Evolutionary conservation across 257 asterid species (phyloP).

Genomic region (Fraxinus pennsylvanica): DNA sequence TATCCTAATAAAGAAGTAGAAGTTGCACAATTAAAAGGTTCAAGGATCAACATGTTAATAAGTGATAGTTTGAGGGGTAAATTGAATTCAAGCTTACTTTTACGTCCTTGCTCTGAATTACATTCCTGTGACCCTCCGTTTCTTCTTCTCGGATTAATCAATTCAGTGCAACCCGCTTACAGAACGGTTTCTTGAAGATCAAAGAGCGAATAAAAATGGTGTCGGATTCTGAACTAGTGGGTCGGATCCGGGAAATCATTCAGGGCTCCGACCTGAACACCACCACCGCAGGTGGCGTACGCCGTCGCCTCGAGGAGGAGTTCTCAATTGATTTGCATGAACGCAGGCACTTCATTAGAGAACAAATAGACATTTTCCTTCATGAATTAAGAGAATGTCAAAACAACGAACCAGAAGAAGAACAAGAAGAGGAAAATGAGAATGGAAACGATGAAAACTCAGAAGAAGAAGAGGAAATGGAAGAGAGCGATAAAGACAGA

Average conservation of each 20-base stretch:
- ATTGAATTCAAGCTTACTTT: neutral
- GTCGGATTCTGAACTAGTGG: constrained; percentile 40
- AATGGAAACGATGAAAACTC: constrained; percentile 10
- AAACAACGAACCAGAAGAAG: constrained; percentile 17
- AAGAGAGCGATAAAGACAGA: constrained; percentile 19
- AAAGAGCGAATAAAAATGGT: constrained; percentile 26
- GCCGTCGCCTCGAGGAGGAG: constrained; percentile 49
- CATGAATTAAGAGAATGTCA: constrained; percentile 11
- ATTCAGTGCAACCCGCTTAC: neutral
- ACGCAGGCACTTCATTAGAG: constrained; percentile 34
- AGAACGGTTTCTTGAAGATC: neutral
- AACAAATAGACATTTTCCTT: constrained; percentile 43
- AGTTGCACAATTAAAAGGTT: neutral
- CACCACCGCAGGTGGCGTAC: constrained; percentile 40
- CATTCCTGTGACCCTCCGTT: neutral
- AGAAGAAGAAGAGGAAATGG: neutral
- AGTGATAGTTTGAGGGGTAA: neutral
- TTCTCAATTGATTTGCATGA: constrained; percentile 39
- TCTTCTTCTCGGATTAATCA: neutral
- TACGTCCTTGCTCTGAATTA: neutral
- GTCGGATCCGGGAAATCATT: constrained; percentile 42
- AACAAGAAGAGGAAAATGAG: constrained; percentile 7
- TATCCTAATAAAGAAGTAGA: too few relatives aligned
- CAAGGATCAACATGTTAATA: neutral
- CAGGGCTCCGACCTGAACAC: constrained; percentile 39